phyloP scores from a whole-genome alignment of 257 asterid genomes.

The Lycium barbarum region DNA sequence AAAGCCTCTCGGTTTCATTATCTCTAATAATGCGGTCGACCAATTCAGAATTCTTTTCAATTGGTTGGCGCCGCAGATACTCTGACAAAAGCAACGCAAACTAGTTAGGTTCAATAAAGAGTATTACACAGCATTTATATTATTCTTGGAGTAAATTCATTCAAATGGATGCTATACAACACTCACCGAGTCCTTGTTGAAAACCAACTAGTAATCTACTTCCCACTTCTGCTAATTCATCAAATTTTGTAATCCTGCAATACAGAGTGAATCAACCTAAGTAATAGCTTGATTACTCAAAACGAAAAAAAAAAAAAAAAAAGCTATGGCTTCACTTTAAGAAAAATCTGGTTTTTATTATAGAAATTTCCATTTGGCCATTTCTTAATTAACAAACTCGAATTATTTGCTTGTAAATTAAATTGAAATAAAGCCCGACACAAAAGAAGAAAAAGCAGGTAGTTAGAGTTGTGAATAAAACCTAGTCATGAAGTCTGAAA shows the following conservation, averaged over 20 bases:
- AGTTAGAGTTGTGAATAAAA: no score
- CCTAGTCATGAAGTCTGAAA: no score
- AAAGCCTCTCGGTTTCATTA: slow-evolving; percentile 64
- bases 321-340: no score
- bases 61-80: slow-evolving; percentile 52
- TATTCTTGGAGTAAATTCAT: not conserved
- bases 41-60: slow-evolving; percentile 53
- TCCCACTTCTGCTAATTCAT: slow-evolving; percentile 64
- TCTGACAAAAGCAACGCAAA: slow-evolving; percentile 45
- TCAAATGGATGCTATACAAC: not conserved
- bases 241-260: slow-evolving; percentile 62
- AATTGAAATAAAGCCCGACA: no score
- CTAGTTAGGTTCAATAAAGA: not conserved
- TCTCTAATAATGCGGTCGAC: slow-evolving; percentile 54
- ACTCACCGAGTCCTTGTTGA: slow-evolving; percentile 75
- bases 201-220: slow-evolving; percentile 63
- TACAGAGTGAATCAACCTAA: slow-evolving; percentile 3
- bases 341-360: no score
- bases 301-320: no score
- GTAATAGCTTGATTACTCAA: not conserved
- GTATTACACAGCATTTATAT: not conserved
- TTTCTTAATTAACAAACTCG: no score
- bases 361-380: no score
- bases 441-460: no score
- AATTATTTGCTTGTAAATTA: no score